Percentiles rank a stretch among this genome's conserved stretches.
Conservation (phyloP, 495 filamentous ascomycete genomes). For the Xylaria telfairii region DNA sequence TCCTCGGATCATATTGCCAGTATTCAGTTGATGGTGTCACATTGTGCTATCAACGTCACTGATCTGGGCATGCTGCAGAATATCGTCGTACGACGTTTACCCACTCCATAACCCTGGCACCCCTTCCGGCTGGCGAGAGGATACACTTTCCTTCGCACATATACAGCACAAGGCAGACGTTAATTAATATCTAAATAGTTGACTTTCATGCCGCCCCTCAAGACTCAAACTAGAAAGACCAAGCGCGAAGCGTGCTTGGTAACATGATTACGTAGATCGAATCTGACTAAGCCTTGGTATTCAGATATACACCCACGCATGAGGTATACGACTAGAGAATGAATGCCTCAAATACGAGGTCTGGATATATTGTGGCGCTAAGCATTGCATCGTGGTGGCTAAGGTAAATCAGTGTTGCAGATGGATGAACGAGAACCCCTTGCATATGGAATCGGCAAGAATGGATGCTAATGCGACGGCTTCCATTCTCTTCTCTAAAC, state of each 20-base stretch:
- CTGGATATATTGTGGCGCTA: neutral
- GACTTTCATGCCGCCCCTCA: neutral
- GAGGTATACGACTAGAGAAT: neutral
- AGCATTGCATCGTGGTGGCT: neutral
- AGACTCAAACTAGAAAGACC: neutral
- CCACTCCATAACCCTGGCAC: neutral
- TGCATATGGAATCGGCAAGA: neutral
- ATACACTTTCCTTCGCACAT: neutral
- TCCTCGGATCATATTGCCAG: neutral
- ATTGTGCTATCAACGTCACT: neutral
- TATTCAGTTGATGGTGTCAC: neutral
- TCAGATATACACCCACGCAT: neutral
- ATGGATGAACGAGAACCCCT: neutral
- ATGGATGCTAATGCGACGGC: neutral
- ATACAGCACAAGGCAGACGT: neutral
- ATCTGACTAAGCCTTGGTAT: neutral
- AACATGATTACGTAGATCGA: neutral
- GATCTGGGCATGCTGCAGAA: constrained; percentile 1
- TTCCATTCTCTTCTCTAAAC: constrained; percentile 5
- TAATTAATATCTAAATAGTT: neutral
- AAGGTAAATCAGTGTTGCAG: neutral
- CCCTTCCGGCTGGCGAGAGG: neutral
- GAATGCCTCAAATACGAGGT: neutral
- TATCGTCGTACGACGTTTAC: neutral
- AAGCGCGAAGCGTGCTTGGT: neutral